A percentile compares a stretch with the other conserved stretches of the same genome.
Conservation (phyloP, 2,329 filamentous ascomycete genomes). For the Beauveria brongniartii region DNA sequence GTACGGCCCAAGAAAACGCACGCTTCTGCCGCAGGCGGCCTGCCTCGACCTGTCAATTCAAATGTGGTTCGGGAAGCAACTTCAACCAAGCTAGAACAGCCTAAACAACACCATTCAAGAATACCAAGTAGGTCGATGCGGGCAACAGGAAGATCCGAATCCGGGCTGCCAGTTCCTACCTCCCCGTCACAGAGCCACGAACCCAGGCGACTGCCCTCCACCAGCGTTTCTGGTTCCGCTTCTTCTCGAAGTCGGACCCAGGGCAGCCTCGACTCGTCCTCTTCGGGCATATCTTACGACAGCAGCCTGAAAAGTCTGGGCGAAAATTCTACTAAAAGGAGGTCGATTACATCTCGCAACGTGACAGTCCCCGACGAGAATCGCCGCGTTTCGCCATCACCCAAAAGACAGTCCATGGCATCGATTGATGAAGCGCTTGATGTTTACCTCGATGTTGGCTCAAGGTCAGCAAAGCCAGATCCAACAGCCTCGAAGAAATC, state of each 20-base stretch:
- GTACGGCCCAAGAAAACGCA: slow-evolving; percentile 2
- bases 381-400: neutral
- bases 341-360: slow-evolving; percentile 37
- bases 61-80: neutral
- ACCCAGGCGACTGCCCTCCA: slow-evolving; percentile 34
- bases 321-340: slow-evolving; percentile 41
- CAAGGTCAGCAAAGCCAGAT: slow-evolving; percentile 31
- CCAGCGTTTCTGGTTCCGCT: slow-evolving; percentile 25
- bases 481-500: slow-evolving; percentile 34
- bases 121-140: slow-evolving; percentile 1
- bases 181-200: slow-evolving; percentile 25
- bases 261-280: slow-evolving; percentile 25
- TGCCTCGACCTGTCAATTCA: neutral
- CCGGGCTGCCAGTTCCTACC: neutral
- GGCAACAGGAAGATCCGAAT: neutral
- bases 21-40: neutral
- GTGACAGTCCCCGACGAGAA: slow-evolving; percentile 22
- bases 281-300: slow-evolving; percentile 27
- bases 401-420: slow-evolving; percentile 2
- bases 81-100: neutral
- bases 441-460: slow-evolving; percentile 18
- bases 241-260: slow-evolving; percentile 26
- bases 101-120: slow-evolving; percentile 1
- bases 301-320: slow-evolving; percentile 26
- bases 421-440: slow-evolving; percentile 4